phyloP scores from a whole-genome alignment of 768 basidiomycete species.

The Hysterangium stoloniferum region DNA sequence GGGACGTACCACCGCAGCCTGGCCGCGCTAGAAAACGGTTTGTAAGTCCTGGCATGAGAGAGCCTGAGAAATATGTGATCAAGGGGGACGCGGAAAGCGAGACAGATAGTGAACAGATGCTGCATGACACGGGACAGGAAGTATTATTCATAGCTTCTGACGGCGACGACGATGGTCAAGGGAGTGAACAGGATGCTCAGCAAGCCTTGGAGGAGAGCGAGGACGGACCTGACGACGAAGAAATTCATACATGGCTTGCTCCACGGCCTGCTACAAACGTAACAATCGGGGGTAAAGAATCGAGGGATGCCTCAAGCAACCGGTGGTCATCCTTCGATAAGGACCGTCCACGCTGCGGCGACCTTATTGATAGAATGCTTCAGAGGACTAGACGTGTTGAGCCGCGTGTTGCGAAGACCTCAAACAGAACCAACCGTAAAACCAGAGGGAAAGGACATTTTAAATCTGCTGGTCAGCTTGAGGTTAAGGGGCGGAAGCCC shows the following conservation, averaged over 20 bases:
- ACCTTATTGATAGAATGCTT: slow-evolving; percentile 68
- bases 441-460: slow-evolving; percentile 18
- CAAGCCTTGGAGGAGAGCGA: slow-evolving; percentile 18
- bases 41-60: slow-evolving; percentile 2
- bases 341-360: slow-evolving; percentile 28
- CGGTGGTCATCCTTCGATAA: slow-evolving; percentile 14
- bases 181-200: slow-evolving; percentile 8
- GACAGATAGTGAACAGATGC: slow-evolving; percentile 19
- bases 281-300: neutral
- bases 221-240: slow-evolving; percentile 23
- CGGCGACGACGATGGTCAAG: slow-evolving; percentile 9
- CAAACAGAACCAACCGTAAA: slow-evolving; percentile 14
- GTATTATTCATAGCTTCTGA: slow-evolving; percentile 15
- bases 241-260: slow-evolving; percentile 29
- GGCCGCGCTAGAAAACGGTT: slow-evolving; percentile 12
- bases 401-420: slow-evolving; percentile 13
- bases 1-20: slow-evolving; percentile 31
- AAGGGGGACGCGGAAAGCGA: slow-evolving; percentile 61
- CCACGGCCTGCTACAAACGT: neutral
- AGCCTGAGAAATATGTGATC: slow-evolving; percentile 27
- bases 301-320: neutral
- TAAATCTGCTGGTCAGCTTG: too few relatives aligned
- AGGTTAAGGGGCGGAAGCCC: too few relatives aligned
- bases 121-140: slow-evolving; percentile 11
- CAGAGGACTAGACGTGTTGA: slow-evolving; percentile 32